Evolutionary conservation across 208 protist genomes (phyloP).

Genomic region (Entamoeba histolytica): DNA sequence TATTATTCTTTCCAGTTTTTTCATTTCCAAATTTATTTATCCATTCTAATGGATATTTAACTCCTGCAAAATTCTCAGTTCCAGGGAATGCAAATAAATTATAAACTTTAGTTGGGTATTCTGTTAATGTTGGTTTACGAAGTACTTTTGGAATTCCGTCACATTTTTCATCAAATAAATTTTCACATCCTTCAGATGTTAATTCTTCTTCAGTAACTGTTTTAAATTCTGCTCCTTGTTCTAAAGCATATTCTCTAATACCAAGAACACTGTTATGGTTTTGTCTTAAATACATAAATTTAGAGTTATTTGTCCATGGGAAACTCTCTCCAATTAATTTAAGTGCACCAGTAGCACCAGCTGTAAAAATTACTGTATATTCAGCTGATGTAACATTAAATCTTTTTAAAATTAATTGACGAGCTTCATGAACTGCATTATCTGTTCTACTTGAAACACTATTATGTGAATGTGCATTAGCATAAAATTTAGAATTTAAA

Average conservation of each 20-base stretch:
- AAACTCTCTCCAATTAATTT: constrained; percentile 47
- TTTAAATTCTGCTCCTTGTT: constrained; percentile 13
- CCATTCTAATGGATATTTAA: constrained; percentile 33
- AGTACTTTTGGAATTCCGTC: neutral
- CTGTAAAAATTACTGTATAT: constrained; percentile 55
- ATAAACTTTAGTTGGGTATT: neutral
- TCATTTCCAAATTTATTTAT: constrained; percentile 13
- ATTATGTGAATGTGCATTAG: constrained; percentile 31
- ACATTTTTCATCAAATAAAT: neutral
- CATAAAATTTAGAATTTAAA: constrained; percentile 20
- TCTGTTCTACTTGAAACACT: neutral
- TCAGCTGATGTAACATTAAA: constrained; percentile 39
- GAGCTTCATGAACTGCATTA: constrained; percentile 16
- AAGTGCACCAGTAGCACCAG: constrained; percentile 36
- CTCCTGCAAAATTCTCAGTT: constrained; percentile 49
- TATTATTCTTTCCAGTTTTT: constrained; percentile 1
- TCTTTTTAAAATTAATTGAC: constrained; percentile 30
- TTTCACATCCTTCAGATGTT: neutral
- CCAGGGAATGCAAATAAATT: constrained; percentile 45
- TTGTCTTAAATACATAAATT: constrained; percentile 31
- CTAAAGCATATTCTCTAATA: constrained; percentile 39
- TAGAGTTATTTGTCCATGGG: constrained; percentile 27
- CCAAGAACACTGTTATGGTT: constrained; percentile 55
- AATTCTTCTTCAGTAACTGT: constrained; percentile 1
- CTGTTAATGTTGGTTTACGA: neutral